Evolutionary conservation across 805 yeast species (phyloP), one percentile per base, ranked within the genome.

Genomic region (Vanderwaltozyma tropicalis): DNA sequence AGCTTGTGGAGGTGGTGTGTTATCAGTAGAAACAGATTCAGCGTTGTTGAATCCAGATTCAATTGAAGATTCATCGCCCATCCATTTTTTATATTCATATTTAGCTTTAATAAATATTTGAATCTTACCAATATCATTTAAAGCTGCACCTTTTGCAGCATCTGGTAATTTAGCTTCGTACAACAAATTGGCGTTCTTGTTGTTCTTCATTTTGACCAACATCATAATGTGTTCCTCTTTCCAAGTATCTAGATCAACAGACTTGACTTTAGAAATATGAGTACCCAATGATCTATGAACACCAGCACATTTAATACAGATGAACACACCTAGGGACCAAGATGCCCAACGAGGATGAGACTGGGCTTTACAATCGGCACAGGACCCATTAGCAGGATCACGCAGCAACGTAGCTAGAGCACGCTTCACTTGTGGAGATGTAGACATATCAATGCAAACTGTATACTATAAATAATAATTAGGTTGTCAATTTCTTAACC

Each of bases 281-380:
- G 96, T 88, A 2, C 98, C 97, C 80, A 89, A 78, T 37, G 89
- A 76, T 55, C 97, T 71, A 57, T 89, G 98, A 42, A 89, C 80
- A 1, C 98, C 98, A 1, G 96, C 87, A 61, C 98, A 89, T 51
- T 89, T 71, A 46, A 89, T 89, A 61, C 98, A 89, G 31, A 89
- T 72, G 52, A 89, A 86, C 40, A 92, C 76, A 16, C 98, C 98
- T 36, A 89, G 61, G 48, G 80, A 87, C 96, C 96, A 89, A 17
- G 94, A 80, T n/a, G 97, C 96, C 98, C 98, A 89, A 37, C 98
- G 71, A 14, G 98, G 98, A 61, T 89, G 94, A 24, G 80, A 71
- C 12, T 89, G 72, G 0, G 78, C 71, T 59, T 89, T 89, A 63
- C 98, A 89, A 61, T 89, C 98, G 3, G 88, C 94, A 59, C 98